Evolutionary conservation across 805 yeast genomes (phyloP).

Genomic region (Candida endomychidarum): DNA sequence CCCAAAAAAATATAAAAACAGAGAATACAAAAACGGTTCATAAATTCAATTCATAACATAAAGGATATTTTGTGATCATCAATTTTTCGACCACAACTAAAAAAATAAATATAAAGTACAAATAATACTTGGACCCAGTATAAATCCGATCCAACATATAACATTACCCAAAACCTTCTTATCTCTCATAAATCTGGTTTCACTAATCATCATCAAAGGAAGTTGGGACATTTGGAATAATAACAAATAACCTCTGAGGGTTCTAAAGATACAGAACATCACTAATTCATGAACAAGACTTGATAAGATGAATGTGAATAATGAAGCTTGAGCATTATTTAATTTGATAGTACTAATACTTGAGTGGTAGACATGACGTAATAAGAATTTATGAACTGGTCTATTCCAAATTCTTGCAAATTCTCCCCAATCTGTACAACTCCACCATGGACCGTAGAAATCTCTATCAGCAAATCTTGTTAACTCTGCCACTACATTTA

Average conservation of each 20-base stretch:
- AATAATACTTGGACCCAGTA: conserved; percentile 85
- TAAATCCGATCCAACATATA: conserved; percentile 89
- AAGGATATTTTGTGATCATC: no score
- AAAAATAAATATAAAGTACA: conserved; percentile 81
- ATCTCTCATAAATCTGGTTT: conserved; percentile 55
- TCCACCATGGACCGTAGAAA: conserved; percentile 98
- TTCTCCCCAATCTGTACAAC: conserved; percentile 88
- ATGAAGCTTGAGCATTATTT: conserved; percentile 65
- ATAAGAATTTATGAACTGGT: conserved; percentile 86
- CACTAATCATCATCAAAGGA: conserved; percentile 69
- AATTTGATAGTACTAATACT: conserved; percentile 74
- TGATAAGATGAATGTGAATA: conserved; percentile 76
- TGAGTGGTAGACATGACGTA: conserved; percentile 93
- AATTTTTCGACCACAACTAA: no score
- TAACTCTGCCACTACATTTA: conserved; percentile 87
- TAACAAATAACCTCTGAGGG: conserved; percentile 76
- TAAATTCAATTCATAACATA: no score
- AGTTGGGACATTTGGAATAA: conserved; percentile 84
- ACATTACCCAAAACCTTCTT: conserved; percentile 69
- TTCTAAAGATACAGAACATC: conserved; percentile 84
- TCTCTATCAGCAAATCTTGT: conserved; percentile 85
- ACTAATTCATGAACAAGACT: conserved; percentile 86
- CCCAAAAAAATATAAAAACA: no score
- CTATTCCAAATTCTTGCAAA: conserved; percentile 92
- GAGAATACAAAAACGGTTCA: no score